Evolutionary conservation across 225 moss, liverwort and hornwort genomes (phyloP).

Genomic region (Pseudisothecium myosuroides): DNA sequence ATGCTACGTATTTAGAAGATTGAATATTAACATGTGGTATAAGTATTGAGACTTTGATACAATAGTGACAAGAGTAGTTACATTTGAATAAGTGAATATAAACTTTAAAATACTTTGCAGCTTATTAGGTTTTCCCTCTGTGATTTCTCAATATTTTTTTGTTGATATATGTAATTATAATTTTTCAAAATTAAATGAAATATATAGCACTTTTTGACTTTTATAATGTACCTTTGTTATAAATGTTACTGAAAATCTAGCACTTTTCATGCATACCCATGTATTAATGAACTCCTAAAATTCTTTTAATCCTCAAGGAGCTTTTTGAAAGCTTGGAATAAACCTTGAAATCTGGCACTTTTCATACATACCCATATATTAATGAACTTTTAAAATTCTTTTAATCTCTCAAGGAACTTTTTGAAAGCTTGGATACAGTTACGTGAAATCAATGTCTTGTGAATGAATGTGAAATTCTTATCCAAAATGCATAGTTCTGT

Average conservation of each 20-base stretch:
- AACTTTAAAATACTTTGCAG: accelerated
- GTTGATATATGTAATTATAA: too few relatives aligned
- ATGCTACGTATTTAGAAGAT: background rate
- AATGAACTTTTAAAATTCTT: background rate
- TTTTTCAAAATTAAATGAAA: background rate
- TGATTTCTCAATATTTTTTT: background rate
- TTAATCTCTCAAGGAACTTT: accelerated
- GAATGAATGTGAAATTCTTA: background rate
- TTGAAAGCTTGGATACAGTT: accelerated
- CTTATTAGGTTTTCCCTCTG: accelerated
- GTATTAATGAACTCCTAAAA: background rate
- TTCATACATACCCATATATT: background rate
- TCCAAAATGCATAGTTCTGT: background rate
- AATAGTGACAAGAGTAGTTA: background rate
- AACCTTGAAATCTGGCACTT: background rate
- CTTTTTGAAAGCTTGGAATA: background rate
- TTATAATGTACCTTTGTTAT: background rate
- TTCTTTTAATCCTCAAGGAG: accelerated
- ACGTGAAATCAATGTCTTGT: background rate
- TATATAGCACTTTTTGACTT: too few relatives aligned
- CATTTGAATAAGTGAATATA: background rate
- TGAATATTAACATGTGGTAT: background rate
- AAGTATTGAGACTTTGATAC: background rate
- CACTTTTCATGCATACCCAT: background rate
- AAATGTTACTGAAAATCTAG: background rate